Conservation (phyloP, 1,139 yeast genomes). For the Geotrichum bryndzae region DNA sequence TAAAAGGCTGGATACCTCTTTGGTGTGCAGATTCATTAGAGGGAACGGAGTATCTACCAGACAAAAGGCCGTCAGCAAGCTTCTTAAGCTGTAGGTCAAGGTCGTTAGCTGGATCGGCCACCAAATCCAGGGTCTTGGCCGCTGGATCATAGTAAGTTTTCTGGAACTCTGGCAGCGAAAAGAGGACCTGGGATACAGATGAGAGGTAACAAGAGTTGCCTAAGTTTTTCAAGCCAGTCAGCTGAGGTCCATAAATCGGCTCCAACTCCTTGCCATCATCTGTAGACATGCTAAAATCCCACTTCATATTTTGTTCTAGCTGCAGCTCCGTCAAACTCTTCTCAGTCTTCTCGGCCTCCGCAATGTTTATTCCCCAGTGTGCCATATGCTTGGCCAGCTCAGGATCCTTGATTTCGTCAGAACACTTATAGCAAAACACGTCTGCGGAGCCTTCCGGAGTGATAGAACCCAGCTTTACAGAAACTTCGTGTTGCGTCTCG, state of each 20-base stretch:
- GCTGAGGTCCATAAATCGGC: slow-evolving; percentile 62
- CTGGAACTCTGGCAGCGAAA: slow-evolving; percentile 40
- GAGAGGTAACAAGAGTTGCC: slow-evolving; percentile 93
- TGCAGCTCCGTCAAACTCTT: slow-evolving; percentile 83
- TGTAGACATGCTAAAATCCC: slow-evolving; percentile 84
- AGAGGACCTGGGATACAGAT: slow-evolving; percentile 70
- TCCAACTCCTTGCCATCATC: slow-evolving; percentile 59
- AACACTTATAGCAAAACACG: slow-evolving; percentile 80
- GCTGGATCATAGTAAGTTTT: slow-evolving; percentile 24
- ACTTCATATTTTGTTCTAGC: slow-evolving; percentile 83
- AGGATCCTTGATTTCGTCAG: slow-evolving; percentile 82
- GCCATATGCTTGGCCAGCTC: slow-evolving; percentile 45
- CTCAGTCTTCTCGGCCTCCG: slow-evolving; percentile 59
- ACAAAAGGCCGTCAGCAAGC: slow-evolving; percentile 68
- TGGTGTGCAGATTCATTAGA: slow-evolving; percentile 51
- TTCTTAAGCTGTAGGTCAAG: slow-evolving; percentile 68
- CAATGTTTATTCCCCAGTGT: slow-evolving; percentile 65
- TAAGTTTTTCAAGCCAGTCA: slow-evolving; percentile 78
- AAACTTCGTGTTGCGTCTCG: slow-evolving; percentile 60
- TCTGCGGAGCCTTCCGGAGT: slow-evolving; percentile 63
- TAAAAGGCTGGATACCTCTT: slow-evolving; percentile 67
- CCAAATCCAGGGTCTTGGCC: slow-evolving; percentile 11
- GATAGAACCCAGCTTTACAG: slow-evolving; percentile 85
- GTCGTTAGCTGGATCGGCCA: slow-evolving; percentile 55
- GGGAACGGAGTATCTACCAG: slow-evolving; percentile 68